Base-by-base conservation (phyloP, 2,329 filamentous ascomycete genomes). In the Phaeoacremonium minimum region DNA sequence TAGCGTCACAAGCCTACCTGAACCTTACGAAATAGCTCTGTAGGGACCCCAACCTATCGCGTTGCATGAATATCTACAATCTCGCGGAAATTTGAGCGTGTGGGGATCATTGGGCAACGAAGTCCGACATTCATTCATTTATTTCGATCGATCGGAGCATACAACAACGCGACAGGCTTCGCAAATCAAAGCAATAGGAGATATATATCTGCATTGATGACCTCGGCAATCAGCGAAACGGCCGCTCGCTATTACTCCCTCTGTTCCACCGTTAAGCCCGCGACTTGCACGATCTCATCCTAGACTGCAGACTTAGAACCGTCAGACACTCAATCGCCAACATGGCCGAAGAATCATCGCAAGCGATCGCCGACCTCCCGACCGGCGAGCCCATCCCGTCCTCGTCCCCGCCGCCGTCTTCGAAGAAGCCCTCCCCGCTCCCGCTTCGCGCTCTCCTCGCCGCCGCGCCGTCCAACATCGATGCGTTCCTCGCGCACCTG, bases 401-500 rank as follows among this genome's bases (percentile, higher is more conserved):
- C 12, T 44, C 53, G 4, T 18, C 35, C 9, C 33, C 46, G n/a
- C 43, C 51, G 16, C 16, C 35, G 15, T 13, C 39, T 19, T 31
- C 16, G 11, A 7, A 30, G 7, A 31, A 37, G 30, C 51, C 49
- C 7, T 38, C 44, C 5, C 47, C 47, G 13, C 44, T 52, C 14
- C 49, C 51, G 6, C 43, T 56, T 17, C 35, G 37, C 39, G 49
- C 53, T 28, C 47, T 62, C 32, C 44, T 67, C 31, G 47, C 55
- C 31, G 52, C 57, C 12, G 41, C 58, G 13, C 66, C 67, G 29
- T 56, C 61, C 46, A 58, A 61, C 49, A 22, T 66, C 48, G 75
- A 80, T 53, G 64, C 60, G 56, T 74, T 78, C 54, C 57, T 82
- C 44, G 55, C 67, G 17, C 71, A 73, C 57, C 67, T 81, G 33